Evolutionary conservation across 768 basidiomycete genomes (phyloP), one percentile per base, ranked within the genome.

Genomic region (Fibroporia radiculosa): DNA sequence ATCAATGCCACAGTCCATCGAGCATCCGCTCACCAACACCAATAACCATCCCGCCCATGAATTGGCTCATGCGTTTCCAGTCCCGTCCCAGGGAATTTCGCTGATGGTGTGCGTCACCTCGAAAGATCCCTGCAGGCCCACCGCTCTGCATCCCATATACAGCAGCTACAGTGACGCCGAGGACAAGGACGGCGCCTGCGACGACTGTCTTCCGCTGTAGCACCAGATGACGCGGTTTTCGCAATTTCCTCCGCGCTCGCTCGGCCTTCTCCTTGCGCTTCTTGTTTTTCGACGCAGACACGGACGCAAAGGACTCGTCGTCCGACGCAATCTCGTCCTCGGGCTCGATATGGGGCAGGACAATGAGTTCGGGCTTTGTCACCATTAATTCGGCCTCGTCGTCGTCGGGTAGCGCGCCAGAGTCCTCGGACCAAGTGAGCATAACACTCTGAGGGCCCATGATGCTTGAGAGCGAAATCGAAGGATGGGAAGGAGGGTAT

Each of bases 401-500:
- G 51, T 81, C 79, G 6, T 61, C 53, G 0, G 74, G 77, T 33
- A 77, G 60, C n/a, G 62, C 60, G 0, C 60, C 40, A 2, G 58
- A 53, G 22, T 64, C 59, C 52, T 80, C 74, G 14, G 72, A 75
- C 86, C 86, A 91, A 7, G 88, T 89, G 58, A 72, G 76, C 40
- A 87, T 66, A 28, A 76, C 83, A 55, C 84, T 88, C 54, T 84
- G 79, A 1, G 83, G 84, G 7, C 88, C 88, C 74, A 91, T 78
- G 38, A 84, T 84, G 23, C 68, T 64, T 5, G 71, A 62, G 13
- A 86, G 64, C 3, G 51, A 57, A 11, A 90, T 65, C 0, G 60
- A 65, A 8, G 79, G 72, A 41, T 82, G 72, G 1, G 71, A 66
- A 2, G 84, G 82, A 3, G 85, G 84, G 59, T 73, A 82, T 16